Conservation (phyloP, 2,329 filamentous ascomycete species). For the Aureobasidium sp. region DNA sequence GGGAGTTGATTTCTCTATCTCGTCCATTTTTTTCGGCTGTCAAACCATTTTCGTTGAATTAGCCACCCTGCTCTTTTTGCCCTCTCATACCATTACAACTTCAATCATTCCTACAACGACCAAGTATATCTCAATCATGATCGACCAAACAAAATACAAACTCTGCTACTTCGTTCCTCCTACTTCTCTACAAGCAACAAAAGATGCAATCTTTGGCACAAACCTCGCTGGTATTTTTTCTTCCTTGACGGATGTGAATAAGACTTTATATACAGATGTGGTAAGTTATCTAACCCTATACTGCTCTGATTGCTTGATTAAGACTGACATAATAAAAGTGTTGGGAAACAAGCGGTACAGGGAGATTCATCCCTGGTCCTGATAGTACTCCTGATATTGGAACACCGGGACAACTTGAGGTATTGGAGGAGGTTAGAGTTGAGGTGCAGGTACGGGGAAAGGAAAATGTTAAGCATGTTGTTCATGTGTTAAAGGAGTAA, state of each 20-base stretch:
- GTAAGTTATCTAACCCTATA: no score
- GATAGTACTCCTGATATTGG: conserved; percentile 57
- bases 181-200: conserved; percentile 28
- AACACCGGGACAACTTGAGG: conserved; percentile 46
- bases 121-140: not conserved
- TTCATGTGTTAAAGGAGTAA: conserved; percentile 57
- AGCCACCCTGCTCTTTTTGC: not conserved
- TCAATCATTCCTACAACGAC: no score
- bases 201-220: conserved; percentile 37
- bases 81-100: no score
- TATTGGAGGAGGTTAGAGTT: conserved; percentile 51
- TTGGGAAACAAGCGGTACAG: conserved; percentile 42
- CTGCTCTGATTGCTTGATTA: no score
- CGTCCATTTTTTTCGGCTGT: no score
- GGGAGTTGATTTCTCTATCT: no score
- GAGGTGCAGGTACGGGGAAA: conserved; percentile 55
- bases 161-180: conserved; percentile 38
- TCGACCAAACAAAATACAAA: conserved; percentile 26
- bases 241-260: not conserved
- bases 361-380: conserved; percentile 57
- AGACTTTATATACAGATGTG: not conserved
- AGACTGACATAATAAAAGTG: conserved; percentile 14
- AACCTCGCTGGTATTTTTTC: conserved; percentile 34
- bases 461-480: conserved; percentile 47
- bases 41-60: not conserved